Percentiles rank a stretch among this genome's conserved stretches.
phyloP scores from a whole-genome alignment of 352 stramenopile genomes.

The Globisporangium camurandrum region DNA sequence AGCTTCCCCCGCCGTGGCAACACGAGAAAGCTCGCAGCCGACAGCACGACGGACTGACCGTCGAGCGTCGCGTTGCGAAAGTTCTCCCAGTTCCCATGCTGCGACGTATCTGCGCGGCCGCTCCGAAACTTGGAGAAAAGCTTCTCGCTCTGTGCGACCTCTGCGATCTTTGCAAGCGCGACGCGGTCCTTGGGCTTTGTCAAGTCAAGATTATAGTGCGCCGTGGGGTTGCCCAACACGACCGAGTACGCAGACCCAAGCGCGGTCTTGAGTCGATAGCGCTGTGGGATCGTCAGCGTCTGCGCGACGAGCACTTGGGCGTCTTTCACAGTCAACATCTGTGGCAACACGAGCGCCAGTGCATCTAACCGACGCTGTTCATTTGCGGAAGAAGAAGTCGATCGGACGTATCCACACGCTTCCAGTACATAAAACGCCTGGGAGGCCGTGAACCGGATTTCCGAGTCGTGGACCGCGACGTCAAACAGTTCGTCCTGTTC shows the following conservation, averaged over 20 bases:
- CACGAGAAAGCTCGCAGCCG: conserved; percentile 71
- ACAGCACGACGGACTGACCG: conserved; percentile 56
- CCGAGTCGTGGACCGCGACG: conserved; percentile 68
- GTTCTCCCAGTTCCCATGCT: conserved; percentile 90
- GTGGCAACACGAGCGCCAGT: conserved; percentile 61
- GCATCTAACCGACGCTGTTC: conserved; percentile 45
- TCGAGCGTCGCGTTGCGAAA: conserved; percentile 88
- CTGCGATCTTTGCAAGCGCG: conserved; percentile 69
- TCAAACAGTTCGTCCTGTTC: conserved; percentile 76
- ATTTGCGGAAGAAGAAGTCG: too few species aligned
- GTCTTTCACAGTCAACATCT: conserved; percentile 83
- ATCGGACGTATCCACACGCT: conserved; percentile 54
- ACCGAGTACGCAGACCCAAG: conserved; percentile 83
- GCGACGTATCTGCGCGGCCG: conserved; percentile 59
- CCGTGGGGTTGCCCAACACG: conserved; percentile 77
- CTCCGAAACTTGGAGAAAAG: conserved; percentile 57
- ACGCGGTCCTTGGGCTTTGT: conserved; percentile 66
- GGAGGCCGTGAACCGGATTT: conserved; percentile 67
- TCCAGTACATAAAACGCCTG: conserved; percentile 82
- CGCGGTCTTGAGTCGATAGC: conserved; percentile 66
- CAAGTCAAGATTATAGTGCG: conserved; percentile 76
- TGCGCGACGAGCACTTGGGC: conserved; percentile 59
- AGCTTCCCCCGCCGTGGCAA: conserved; percentile 66
- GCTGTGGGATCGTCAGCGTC: conserved; percentile 59
- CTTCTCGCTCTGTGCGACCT: conserved; percentile 81